Evolutionary conservation across 2,329 filamentous ascomycete genomes (phyloP).

Genomic region (Phaeosphaeria sp.): DNA sequence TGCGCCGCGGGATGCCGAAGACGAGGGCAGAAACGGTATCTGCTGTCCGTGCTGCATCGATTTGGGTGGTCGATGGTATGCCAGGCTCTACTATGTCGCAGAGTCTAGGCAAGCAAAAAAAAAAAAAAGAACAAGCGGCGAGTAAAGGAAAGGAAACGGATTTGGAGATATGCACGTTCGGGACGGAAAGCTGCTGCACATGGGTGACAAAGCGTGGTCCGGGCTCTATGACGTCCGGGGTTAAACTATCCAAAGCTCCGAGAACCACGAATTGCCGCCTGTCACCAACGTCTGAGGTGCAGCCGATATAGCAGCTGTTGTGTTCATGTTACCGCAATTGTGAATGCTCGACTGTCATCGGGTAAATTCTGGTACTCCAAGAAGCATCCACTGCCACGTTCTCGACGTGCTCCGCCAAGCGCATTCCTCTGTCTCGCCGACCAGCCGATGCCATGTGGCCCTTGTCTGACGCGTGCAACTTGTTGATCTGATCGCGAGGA

Average conservation of each 20-base stretch:
- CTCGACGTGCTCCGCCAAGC: neutral
- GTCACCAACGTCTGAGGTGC: neutral
- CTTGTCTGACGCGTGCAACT: neutral
- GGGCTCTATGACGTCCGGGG: neutral
- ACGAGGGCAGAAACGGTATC: constrained; percentile 41
- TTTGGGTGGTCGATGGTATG: constrained; percentile 24
- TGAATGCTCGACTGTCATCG: neutral
- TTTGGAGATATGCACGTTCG: constrained; percentile 1
- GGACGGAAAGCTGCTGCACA: neutral
- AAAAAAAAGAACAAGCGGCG: constrained; percentile 7
- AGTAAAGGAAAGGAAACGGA: constrained; percentile 1
- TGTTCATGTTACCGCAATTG: neutral
- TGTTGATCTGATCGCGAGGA: neutral
- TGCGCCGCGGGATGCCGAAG: constrained; percentile 24
- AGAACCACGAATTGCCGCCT: neutral
- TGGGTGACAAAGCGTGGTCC: constrained; percentile 1
- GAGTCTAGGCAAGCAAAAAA: constrained; percentile 18
- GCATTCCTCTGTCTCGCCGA: neutral
- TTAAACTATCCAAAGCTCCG: neutral
- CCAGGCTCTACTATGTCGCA: constrained; percentile 30
- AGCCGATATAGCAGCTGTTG: neutral
- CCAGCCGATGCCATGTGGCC: neutral
- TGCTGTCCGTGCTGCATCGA: constrained; percentile 49
- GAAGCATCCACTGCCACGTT: neutral
- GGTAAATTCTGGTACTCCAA: neutral